Base-by-base conservation (phyloP, 768 basidiomycete genomes). In the Termitomyces bulborhizus region DNA sequence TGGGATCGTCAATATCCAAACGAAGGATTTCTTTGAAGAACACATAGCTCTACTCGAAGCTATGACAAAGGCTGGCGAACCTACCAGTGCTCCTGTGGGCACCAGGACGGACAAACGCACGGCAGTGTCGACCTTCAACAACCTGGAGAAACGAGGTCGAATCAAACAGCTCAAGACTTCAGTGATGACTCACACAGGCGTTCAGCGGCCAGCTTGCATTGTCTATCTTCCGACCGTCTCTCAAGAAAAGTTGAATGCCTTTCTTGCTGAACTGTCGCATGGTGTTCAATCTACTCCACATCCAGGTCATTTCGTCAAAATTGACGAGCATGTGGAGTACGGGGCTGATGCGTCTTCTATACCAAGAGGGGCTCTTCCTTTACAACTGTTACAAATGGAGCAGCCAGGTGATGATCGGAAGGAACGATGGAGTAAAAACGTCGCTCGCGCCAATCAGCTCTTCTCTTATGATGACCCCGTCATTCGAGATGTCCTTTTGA, bases 51-150 rank as follows among this genome's bases (percentile, higher is more conserved):
- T 91, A n/a, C 65, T 92, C 1, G 80, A 84, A 46, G 64, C 70
- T 6, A 71, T 90, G 63, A 65, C 76, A 6, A 72, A 76, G 46
- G 77, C 79, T 3, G 84, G 85, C 6, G 87, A 90, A 63, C 73
- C 84, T 0, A 82, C 86, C 0, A 92, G 89, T 61, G 82, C 83
- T 4, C 85, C 86, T 21, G 69, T 72, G 13, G 88, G 87, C 8
- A 82, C 85, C 36, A 80, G 78, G 53, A 77, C 85, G 12, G 91
- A 93, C 64, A 88, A 86, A 66, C 78, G 88, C 12, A 91, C 91
- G 1, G 78, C 84, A 29, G 76, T 75, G 27, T 68, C 76, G 5
- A 82, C 85, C 0, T 70, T 90, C 50, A 77, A 79, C 56, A 79
- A 68, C 24, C 67, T 95, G 64, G 85, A 88, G 67, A 74, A 69